phyloP scores from a whole-genome alignment of 1,284 basidiomycete genomes.

The Erythrobasidium hasegawianum region DNA sequence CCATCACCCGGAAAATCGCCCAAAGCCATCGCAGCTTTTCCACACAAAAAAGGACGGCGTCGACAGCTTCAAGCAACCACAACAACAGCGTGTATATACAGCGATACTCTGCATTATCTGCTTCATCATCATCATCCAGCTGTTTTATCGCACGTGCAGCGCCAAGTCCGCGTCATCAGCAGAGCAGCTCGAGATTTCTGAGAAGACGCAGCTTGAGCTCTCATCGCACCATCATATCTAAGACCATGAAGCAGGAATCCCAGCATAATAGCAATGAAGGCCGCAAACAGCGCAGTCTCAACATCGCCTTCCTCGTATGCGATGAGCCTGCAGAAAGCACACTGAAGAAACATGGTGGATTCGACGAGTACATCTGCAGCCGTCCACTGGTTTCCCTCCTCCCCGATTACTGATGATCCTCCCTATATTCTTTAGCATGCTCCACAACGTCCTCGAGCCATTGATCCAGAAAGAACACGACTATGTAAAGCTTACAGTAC shows the following conservation, averaged over 20 bases:
- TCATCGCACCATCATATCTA: too few species aligned
- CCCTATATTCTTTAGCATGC: slow-evolving; percentile 9
- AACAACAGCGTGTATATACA: too few species aligned
- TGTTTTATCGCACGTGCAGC: too few species aligned
- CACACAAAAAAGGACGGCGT: too few species aligned
- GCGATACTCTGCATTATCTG: not conserved
- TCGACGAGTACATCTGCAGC: slow-evolving; percentile 26
- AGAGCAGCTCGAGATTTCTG: too few species aligned
- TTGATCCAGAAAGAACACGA: slow-evolving; percentile 36
- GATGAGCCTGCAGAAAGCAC: slow-evolving; percentile 42
- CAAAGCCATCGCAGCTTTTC: too few species aligned
- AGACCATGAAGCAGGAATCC: too few species aligned
- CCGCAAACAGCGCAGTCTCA: slow-evolving; percentile 30
- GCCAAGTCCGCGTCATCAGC: too few species aligned
- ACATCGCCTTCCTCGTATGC: slow-evolving; percentile 40
- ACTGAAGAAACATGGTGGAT: slow-evolving; percentile 43
- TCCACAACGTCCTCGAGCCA: slow-evolving; percentile 42
- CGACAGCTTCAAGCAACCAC: too few species aligned
- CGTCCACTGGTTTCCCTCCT: not conserved
- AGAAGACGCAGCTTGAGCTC: too few species aligned
- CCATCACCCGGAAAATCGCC: too few species aligned
- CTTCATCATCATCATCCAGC: too few species aligned
- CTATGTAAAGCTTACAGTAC: slow-evolving; percentile 35
- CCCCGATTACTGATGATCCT: not conserved
- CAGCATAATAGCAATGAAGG: not conserved